Evolutionary conservation across 352 stramenopile genomes (phyloP).

Genomic region (Peronospora belbahrii): DNA sequence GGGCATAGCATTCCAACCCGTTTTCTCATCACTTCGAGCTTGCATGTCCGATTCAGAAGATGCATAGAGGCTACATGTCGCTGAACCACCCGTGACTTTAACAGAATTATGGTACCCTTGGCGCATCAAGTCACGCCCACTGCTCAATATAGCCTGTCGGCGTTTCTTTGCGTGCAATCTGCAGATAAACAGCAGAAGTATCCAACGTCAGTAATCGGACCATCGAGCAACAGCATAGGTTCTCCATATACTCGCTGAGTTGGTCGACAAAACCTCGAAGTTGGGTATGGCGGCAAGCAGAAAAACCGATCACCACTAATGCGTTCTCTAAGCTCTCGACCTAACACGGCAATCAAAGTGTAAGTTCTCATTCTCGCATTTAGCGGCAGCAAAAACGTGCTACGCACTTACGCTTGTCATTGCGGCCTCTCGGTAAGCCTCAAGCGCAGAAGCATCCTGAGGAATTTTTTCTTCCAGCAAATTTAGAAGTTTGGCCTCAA

Average conservation of each 20-base stretch:
- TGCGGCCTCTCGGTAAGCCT: conserved; percentile 41
- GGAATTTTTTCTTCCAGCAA: conserved; percentile 64
- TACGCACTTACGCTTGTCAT: conserved; percentile 24
- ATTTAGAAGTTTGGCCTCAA: conserved; percentile 57
- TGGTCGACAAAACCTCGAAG: conserved; percentile 50
- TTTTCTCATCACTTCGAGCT: conserved; percentile 14
- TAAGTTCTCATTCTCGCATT: too few species aligned
- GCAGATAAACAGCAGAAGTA: neutral
- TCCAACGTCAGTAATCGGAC: neutral
- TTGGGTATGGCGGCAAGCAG: conserved; percentile 41
- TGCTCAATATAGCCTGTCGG: conserved; percentile 46
- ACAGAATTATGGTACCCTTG: conserved; percentile 54
- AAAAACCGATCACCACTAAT: conserved; percentile 41
- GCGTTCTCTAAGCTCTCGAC: conserved; percentile 42
- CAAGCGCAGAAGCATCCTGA: conserved; percentile 42
- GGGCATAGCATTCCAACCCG: neutral
- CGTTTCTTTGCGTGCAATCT: conserved; percentile 71
- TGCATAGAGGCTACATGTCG: conserved; percentile 49
- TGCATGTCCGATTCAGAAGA: conserved; percentile 34
- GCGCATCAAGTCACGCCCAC: conserved; percentile 44
- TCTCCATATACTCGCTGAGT: conserved; percentile 47
- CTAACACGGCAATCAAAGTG: too few species aligned
- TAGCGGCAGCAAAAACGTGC: neutral
- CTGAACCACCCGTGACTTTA: conserved; percentile 39
- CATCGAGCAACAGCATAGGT: neutral